Percentiles rank a stretch among this genome's conserved stretches.
Conservation (phyloP, 148 eudicot genomes). For the Heliamphora exappendiculata region DNA sequence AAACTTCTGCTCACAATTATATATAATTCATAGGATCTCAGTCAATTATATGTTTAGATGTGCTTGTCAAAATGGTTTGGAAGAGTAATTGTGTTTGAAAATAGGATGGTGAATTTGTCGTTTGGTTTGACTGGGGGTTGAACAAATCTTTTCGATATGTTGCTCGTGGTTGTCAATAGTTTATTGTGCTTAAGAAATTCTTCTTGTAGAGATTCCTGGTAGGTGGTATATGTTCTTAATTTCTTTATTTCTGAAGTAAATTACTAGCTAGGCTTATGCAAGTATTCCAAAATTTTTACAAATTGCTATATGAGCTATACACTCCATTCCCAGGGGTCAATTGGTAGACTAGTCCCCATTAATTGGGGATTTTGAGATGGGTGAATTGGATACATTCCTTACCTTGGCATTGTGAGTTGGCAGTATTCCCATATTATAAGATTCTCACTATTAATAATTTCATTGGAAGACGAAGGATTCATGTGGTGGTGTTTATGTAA, state of each 20-base stretch:
- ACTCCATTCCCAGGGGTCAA: not conserved
- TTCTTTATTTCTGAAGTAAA: not conserved
- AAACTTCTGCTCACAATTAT: not conserved
- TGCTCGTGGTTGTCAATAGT: not conserved
- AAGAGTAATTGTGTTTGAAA: not conserved
- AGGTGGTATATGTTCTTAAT: not conserved
- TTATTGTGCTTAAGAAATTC: not conserved
- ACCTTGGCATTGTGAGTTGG: not conserved
- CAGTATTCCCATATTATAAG: not conserved
- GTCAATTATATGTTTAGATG: not conserved
- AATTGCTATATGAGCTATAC: not conserved
- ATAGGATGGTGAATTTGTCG: not conserved
- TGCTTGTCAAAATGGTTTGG: not conserved
- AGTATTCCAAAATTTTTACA: not conserved
- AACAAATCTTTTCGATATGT: not conserved
- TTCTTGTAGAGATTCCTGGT: not conserved
- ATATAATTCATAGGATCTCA: not conserved
- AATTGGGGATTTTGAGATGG: not conserved
- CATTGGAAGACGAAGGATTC: too few relatives aligned
- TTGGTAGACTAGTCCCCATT: not conserved
- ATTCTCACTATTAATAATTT: too few relatives aligned
- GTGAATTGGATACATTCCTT: not conserved
- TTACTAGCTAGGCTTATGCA: too few relatives aligned
- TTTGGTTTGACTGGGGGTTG: not conserved
- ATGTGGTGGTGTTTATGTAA: too few relatives aligned